phyloP scores from a whole-genome alignment of 2,329 filamentous ascomycete genomes.

The Microdochium trichocladiopsis region DNA sequence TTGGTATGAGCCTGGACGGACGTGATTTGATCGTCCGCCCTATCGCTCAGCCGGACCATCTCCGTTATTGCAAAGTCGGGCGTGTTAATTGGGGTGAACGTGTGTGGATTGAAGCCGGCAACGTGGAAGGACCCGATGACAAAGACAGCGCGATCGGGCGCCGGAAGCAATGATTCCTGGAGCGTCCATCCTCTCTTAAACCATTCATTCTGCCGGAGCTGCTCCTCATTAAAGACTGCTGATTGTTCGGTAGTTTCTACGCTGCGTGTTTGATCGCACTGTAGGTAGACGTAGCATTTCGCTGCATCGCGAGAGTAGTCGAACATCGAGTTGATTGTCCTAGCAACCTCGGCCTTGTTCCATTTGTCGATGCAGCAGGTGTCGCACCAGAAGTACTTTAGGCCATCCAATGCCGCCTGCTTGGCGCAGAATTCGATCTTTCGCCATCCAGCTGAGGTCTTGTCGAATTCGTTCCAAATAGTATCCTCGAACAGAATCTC shows the following conservation, averaged over 20 bases:
- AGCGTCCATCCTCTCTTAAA: constrained; percentile 16
- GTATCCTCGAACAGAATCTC: neutral
- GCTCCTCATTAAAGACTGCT: neutral
- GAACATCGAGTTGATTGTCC: neutral
- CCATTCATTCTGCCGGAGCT: constrained; percentile 10
- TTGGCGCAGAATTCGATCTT: neutral
- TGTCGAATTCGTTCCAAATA: neutral
- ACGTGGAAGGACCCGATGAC: neutral
- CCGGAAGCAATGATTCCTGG: constrained; percentile 6
- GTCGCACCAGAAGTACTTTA: constrained; percentile 1
- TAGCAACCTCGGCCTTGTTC: neutral
- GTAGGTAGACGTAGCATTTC: neutral
- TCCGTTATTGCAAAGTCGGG: neutral
- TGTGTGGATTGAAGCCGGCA: neutral
- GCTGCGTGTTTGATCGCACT: neutral
- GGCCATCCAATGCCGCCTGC: neutral
- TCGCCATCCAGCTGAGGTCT: neutral
- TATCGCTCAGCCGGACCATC: neutral
- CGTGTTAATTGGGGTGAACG: neutral
- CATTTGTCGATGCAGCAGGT: constrained; percentile 2
- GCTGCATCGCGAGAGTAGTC: neutral
- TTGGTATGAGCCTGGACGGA: neutral
- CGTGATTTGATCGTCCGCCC: neutral
- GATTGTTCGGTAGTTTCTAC: neutral
- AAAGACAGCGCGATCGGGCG: neutral